These are phyloP conservation scores for Fusarium pseudoanthophilum DNA, from an alignment of 2,329 filamentous ascomycete genomes.

Conservation along the genomic window DNA sequence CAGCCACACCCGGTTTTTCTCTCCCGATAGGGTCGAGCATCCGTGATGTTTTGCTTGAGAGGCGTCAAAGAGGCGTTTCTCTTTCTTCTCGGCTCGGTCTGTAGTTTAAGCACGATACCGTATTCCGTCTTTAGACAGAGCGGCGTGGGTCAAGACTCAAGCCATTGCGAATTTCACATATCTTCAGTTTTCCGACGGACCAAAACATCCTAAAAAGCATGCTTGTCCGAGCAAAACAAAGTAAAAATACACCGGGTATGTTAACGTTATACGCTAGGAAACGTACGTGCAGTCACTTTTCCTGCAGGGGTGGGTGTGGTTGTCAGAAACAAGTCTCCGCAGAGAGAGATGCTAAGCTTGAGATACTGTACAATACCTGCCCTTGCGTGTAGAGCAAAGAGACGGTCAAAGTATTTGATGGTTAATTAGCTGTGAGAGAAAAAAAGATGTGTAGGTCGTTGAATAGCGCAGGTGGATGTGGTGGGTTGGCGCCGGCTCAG, in stretches of 20 bases:
- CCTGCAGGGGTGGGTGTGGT: slow-evolving; percentile 30
- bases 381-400: slow-evolving; percentile 1
- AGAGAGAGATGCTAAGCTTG: not conserved
- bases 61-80: slow-evolving; percentile 33
- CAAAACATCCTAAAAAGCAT: slow-evolving; percentile 12
- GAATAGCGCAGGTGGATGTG: slow-evolving; percentile 33
- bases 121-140: slow-evolving; percentile 6
- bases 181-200: slow-evolving; percentile 9
- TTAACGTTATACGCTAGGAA: slow-evolving; percentile 22
- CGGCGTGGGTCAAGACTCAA: slow-evolving; percentile 28
- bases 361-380: not conserved
- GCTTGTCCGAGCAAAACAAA: slow-evolving; percentile 17
- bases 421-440: not conserved
- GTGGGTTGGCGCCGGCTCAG: slow-evolving; percentile 39
- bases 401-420: slow-evolving; percentile 21
- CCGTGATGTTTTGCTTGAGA: slow-evolving; percentile 29
- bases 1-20: slow-evolving; percentile 24
- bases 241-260: slow-evolving; percentile 11
- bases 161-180: slow-evolving; percentile 25
- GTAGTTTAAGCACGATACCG: not conserved
- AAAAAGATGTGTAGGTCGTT: slow-evolving; percentile 1
- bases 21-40: slow-evolving; percentile 23
- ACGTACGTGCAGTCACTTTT: slow-evolving; percentile 1
- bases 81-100: slow-evolving; percentile 1
- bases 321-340: slow-evolving; percentile 8